Base-by-base conservation (phyloP, 2,329 filamentous ascomycete genomes). In the Orbilia brochopaga region DNA sequence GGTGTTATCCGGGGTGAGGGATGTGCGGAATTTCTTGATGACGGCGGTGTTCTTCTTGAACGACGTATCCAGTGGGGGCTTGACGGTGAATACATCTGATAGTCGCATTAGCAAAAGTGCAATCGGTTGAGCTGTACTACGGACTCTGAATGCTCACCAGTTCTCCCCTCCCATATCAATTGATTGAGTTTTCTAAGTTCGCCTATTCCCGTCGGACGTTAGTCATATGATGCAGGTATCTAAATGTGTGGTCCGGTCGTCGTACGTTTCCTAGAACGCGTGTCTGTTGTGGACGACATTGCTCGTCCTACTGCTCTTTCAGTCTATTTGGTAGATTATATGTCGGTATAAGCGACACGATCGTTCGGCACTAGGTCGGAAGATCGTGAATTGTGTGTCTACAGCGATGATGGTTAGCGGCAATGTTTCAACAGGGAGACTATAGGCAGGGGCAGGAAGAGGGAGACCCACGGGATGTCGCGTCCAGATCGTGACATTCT, bases 41-140 rank as follows among this genome's bases (percentile, higher is more conserved):
- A 77, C 75, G 10, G 75, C 75, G 5, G 76, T 77, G 37, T 77
- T 77, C 62, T 77, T 77, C 66, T 76, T 77, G 53, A 77, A 74
- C n/a, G 76, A 76, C 19, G 76, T 76, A 59, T 77, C 76, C 32
- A 77, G 70, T 27, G 75, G 74, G 17, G 65, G 57, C 54, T 75
- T 64, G 42, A 73, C 73, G 40, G 69, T 69, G 50, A 76, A 76
- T 19, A 77, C 73, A 59, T 74, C 76, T 76, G 53, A 59, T n/a
- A 11, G 19, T 23, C 6, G 17, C 30, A 19, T 64, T 48, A 63
- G 58, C 40, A 13, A 19, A 5, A 13, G 11, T 7, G 44, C 10
- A 32, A 19, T 48, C 15, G 21, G 13, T 23, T 6, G 52, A 32
- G 11, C n/a, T 44, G 21, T n/a, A n/a, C n/a, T n/a, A n/a, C 2